Base-by-base conservation (phyloP, 1,284 basidiomycete genomes). In the Ceratobasidium sp. region DNA sequence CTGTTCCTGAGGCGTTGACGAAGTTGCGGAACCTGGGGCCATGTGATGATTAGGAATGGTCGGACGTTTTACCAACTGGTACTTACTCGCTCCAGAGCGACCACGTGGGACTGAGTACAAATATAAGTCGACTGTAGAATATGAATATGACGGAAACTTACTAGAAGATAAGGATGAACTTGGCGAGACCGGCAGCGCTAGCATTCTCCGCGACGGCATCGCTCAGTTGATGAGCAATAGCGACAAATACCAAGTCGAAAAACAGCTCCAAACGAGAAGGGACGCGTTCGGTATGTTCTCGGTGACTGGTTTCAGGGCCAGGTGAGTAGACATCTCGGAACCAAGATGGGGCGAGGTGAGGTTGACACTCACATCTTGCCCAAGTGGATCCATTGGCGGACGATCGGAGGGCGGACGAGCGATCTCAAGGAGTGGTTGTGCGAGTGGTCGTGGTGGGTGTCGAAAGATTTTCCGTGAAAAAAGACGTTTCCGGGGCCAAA, bases 231-330 rank as follows among this genome's bases (percentile, higher is more conserved):
- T 85, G 85, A n/a, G 84, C 83, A 51, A 85, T 83, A 11, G 83
- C 84, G 26, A 85, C 84, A 75, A 83, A 85, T 0, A 85, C 78
- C 49, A 85, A 79, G 76, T 85, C 85, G 73, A 85, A 84, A 80
- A 85, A 85, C 13, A 85, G 82, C 79, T 85, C 83, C 71, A 84
- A 82, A 66, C 77, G 83, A 20, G 67, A 69, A 28, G 67, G 67
- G 4, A 69, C 67, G 23, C 67, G 67, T 26, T 69, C 67, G n/a
- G 53, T 69, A 35, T 69, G 67, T 58, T 69, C 67, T 51, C 67
- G 67, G 51, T 69, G 67, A 17, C 67, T 69, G n/a, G 23, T 37
- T 56, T 28, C 26, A 64, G 63, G 37, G 49, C 15, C 67, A 58
- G 31, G 31, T 56, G 47, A 31, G 49, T 51, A 3, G 26, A n/a